Conservation (phyloP, 305 asterid species). For the Stenogyne calaminthoides region DNA sequence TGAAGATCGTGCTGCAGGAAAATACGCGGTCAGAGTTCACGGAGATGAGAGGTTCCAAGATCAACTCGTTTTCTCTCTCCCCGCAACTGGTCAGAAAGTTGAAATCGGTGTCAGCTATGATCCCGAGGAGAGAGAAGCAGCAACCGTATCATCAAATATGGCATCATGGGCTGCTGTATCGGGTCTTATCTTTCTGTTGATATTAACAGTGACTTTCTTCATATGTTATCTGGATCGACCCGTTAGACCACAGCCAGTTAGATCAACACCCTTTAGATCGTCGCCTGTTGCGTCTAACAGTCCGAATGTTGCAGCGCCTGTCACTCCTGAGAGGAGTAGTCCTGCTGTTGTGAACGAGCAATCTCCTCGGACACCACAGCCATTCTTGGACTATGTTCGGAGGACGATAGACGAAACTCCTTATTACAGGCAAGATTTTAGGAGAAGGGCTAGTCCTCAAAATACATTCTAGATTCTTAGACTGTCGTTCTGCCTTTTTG, state of each 20-base stretch:
- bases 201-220: conserved; percentile 30
- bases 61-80: conserved; percentile 62
- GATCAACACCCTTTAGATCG: conserved; percentile 38
- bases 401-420: conserved; percentile 93
- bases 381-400: conserved; percentile 81
- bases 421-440: conserved; percentile 69
- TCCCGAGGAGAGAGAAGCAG: conserved; percentile 43
- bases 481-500: not conserved
- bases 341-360: conserved; percentile 47
- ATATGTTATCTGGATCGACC: conserved; percentile 47
- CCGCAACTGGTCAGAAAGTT: conserved; percentile 72
- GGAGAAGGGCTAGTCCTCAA: conserved; percentile 83
- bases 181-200: conserved; percentile 33
- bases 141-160: conserved; percentile 10
- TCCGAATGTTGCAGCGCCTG: conserved; percentile 46
- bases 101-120: conserved; percentile 60
- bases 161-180: conserved; percentile 33
- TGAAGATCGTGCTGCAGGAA: conserved; percentile 37
- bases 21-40: conserved; percentile 57
- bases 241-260: conserved; percentile 33
- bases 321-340: conserved; percentile 61
- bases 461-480: conserved; percentile 54
- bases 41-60: conserved; percentile 51
- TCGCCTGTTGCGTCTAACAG: conserved; percentile 33
- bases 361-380: conserved; percentile 93